Evolutionary conservation across 805 yeast genomes (phyloP).

Genomic region (Cyberlindnera saturnus): DNA sequence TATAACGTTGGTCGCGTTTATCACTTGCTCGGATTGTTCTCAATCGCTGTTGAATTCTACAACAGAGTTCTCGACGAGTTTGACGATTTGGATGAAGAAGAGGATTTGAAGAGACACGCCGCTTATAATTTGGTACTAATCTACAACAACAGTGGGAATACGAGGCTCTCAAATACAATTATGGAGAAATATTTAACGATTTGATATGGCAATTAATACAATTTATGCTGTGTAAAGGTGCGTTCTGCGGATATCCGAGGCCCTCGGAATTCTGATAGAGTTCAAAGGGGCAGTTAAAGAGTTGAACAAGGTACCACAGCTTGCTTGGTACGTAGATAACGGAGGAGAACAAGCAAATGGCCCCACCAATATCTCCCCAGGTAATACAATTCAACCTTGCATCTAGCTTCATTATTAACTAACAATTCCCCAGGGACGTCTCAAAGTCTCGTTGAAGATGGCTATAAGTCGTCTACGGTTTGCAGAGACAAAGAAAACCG

Average conservation of each 20-base stretch:
- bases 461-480: slow-evolving; percentile 63
- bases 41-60: slow-evolving; percentile 71
- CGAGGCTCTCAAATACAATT: slow-evolving; percentile 52
- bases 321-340: background rate
- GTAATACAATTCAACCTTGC: slow-evolving; percentile 8
- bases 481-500: slow-evolving; percentile 63
- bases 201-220: background rate
- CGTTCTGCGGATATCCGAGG: no score
- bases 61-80: slow-evolving; percentile 48
- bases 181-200: slow-evolving; percentile 58
- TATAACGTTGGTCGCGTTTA: slow-evolving; percentile 83
- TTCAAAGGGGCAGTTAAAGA: no score
- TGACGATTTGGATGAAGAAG: slow-evolving; percentile 34
- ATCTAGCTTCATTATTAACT: background rate
- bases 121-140: slow-evolving; percentile 81
- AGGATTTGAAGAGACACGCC: slow-evolving; percentile 66
- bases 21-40: slow-evolving; percentile 72
- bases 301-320: no score
- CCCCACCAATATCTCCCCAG: slow-evolving; percentile 25
- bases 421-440: slow-evolving; percentile 19
- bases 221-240: background rate
- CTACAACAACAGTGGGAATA: slow-evolving; percentile 71
- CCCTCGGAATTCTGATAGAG: no score
- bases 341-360: slow-evolving; percentile 11
- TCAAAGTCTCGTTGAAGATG: slow-evolving; percentile 42